Conservation (phyloP, 805 yeast genomes). For the Nakazawaea peltata region DNA sequence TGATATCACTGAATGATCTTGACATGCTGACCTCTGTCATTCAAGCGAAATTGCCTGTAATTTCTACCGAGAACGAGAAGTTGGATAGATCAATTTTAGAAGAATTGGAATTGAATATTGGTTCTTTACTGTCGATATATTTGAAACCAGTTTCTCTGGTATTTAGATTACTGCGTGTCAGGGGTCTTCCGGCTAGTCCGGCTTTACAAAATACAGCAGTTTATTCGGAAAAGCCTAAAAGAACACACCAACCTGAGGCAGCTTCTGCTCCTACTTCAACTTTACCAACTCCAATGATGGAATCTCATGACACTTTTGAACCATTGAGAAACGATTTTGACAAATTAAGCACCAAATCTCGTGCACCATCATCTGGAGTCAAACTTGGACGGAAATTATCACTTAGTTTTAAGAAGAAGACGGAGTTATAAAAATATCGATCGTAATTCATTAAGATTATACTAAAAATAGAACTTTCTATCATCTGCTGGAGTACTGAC, state of each 20-base stretch:
- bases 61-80: conserved; percentile 58
- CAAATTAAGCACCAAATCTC: background rate
- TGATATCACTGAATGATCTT: conserved; percentile 42
- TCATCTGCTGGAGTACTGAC: conserved; percentile 1
- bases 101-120: conserved; percentile 76
- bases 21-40: conserved; percentile 45
- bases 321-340: conserved; percentile 3
- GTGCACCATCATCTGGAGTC: too few species aligned
- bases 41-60: conserved; percentile 51
- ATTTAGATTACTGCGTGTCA: conserved; percentile 56
- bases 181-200: conserved; percentile 39
- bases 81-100: conserved; percentile 66
- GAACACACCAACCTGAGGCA: too few species aligned
- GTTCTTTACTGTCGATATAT: conserved; percentile 76
- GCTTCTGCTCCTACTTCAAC: background rate
- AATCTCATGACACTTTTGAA: too few species aligned
- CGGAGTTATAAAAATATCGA: too few species aligned
- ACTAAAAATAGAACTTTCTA: conserved; percentile 4
- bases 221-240: background rate
- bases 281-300: too few species aligned
- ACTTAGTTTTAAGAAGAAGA: conserved; percentile 9
- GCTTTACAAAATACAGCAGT: conserved; percentile 26
- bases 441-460: too few species aligned
- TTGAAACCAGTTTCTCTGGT: conserved; percentile 78
- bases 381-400: conserved; percentile 9